Percentiles rank a stretch among this genome's conserved stretches.
These are phyloP conservation scores for Chaetomium globosum DNA, from an alignment of 2,329 filamentous ascomycete species.

Conservation along the genomic window DNA sequence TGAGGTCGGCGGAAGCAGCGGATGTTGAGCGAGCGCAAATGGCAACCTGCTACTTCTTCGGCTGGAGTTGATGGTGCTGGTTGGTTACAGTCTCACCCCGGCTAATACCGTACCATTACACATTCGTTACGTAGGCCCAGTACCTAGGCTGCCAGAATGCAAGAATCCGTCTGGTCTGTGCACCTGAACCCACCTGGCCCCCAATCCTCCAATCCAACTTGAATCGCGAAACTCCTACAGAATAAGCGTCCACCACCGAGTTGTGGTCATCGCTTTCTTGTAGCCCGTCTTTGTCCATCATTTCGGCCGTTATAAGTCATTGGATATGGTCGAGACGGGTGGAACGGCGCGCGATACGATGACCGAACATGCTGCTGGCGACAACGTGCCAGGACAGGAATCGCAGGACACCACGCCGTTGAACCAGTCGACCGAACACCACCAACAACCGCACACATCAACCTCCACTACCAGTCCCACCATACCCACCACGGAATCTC, in stretches of 20 bases:
- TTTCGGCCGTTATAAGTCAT: not conserved
- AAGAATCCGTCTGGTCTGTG: slow-evolving; percentile 20
- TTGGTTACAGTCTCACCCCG: not conserved
- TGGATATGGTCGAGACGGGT: slow-evolving; percentile 1
- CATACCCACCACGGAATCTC: not conserved
- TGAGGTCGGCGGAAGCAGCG: not conserved
- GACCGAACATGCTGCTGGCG: not conserved
- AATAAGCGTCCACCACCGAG: slow-evolving; percentile 28
- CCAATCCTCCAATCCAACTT: slow-evolving; percentile 13
- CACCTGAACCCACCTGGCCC: not conserved
- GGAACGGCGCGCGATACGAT: not conserved
- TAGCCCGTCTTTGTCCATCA: slow-evolving; percentile 19
- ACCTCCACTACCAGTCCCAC: not conserved
- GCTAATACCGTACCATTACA: slow-evolving; percentile 23
- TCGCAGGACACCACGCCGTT: not conserved
- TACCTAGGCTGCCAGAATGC: slow-evolving; percentile 17
- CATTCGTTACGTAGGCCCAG: slow-evolving; percentile 31
- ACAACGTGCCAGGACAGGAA: not conserved
- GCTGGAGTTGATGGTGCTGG: slow-evolving; percentile 14
- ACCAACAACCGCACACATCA: not conserved
- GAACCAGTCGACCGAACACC: not conserved
- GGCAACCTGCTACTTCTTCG: slow-evolving; percentile 22
- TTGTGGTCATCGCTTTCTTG: slow-evolving; percentile 34
- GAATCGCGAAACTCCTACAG: slow-evolving; percentile 32
- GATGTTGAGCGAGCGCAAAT: not conserved